Evolutionary conservation across 306 rosid species (phyloP).

Genomic region (Ormosia emarginata): DNA sequence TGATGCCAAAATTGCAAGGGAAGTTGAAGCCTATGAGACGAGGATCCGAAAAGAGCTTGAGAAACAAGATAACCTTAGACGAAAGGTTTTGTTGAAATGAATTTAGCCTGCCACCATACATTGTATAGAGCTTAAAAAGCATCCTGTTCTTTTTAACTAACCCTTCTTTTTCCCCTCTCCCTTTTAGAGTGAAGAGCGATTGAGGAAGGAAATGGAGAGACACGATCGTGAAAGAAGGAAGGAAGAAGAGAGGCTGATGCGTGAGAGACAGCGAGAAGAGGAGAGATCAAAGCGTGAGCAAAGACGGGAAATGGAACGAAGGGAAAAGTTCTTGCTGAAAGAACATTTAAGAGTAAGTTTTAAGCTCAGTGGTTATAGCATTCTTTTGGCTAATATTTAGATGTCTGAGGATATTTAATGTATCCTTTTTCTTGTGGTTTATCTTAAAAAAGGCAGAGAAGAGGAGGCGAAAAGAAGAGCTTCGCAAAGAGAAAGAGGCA

Average conservation of each 20-base stretch:
- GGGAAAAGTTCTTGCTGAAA: conserved; percentile 84
- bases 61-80: conserved; percentile 86
- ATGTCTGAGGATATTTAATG: conserved; percentile 20
- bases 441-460: conserved; percentile 70
- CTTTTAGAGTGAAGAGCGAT: conserved; percentile 72
- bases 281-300: conserved; percentile 89
- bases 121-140: not conserved
- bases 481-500: conserved; percentile 84
- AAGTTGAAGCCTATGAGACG: conserved; percentile 78
- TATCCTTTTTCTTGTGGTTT: conserved; percentile 18
- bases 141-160: conserved; percentile 7
- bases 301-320: conserved; percentile 80
- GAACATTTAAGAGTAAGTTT: conserved; percentile 74
- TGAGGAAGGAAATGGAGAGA: conserved; percentile 86
- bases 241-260: conserved; percentile 95
- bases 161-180: conserved; percentile 11
- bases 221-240: conserved; percentile 90
- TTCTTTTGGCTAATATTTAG: conserved; percentile 10
- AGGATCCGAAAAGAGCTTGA: conserved; percentile 88
- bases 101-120: not conserved
- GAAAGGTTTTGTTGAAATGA: conserved; percentile 59
- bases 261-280: conserved; percentile 86
- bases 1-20: conserved; percentile 67
- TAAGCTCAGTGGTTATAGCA: not conserved
- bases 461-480: conserved; percentile 83